Percentiles rank a stretch among this genome's conserved stretches.
Evolutionary conservation across 139 green algal species (phyloP).

Genomic region (Coelastrella sp.): DNA sequence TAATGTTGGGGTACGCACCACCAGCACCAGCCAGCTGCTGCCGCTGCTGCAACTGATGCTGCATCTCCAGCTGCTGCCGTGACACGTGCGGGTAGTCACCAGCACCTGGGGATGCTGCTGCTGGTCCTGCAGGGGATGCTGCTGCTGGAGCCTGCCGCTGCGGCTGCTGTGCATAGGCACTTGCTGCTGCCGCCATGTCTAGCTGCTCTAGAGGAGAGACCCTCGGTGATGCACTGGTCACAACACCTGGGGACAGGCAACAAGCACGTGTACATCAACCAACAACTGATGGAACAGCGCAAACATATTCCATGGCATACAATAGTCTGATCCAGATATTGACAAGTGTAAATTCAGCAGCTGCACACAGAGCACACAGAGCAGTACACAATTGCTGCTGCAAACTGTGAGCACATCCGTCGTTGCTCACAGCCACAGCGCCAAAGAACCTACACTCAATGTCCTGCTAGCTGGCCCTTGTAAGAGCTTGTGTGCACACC

Average conservation of each 20-base stretch:
- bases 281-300: background rate
- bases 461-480: background rate
- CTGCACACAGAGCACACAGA: too few relatives aligned
- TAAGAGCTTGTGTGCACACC: too few relatives aligned
- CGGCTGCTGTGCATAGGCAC: background rate
- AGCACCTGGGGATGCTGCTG: constrained; percentile 1
- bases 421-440: too few relatives aligned
- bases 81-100: background rate
- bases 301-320: background rate
- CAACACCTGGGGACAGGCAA: background rate
- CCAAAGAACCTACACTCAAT: too few relatives aligned
- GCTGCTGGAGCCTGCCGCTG: background rate
- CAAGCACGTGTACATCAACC: background rate
- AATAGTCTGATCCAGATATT: too few relatives aligned
- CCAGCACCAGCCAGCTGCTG: background rate
- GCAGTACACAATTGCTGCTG: too few relatives aligned
- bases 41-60: constrained; percentile 37
- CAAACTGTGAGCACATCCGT: too few relatives aligned
- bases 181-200: background rate
- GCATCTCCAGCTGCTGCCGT: constrained; percentile 16
- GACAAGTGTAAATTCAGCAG: too few relatives aligned
- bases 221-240: background rate
- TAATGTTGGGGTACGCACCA: constrained; percentile 9
- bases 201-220: background rate
- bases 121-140: background rate